phyloP scores from a whole-genome alignment of 352 stramenopile genomes.

The Pythium biforme region DNA sequence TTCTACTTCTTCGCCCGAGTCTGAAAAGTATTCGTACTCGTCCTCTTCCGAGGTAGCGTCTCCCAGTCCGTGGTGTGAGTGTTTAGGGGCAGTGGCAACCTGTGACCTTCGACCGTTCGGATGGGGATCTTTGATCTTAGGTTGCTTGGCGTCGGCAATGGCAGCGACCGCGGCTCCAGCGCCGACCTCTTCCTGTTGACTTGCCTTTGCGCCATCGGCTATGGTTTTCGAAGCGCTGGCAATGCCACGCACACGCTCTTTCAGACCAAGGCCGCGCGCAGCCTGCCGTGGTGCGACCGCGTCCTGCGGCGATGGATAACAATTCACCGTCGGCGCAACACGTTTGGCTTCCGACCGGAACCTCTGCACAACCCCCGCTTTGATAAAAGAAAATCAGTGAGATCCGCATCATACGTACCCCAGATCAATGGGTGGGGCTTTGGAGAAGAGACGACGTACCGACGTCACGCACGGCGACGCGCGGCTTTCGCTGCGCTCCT shows the following conservation, averaged over 20 bases:
- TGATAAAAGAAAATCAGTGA: too few relatives aligned
- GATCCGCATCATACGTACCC: too few relatives aligned
- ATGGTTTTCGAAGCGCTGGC: not conserved
- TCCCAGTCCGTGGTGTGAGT: not conserved
- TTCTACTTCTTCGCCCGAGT: conserved; percentile 4
- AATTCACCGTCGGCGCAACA: too few relatives aligned
- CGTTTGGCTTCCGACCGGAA: not conserved
- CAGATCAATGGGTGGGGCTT: too few relatives aligned
- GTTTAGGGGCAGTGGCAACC: too few relatives aligned
- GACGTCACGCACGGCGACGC: not conserved
- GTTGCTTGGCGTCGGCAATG: too few relatives aligned
- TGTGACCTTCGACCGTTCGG: too few relatives aligned
- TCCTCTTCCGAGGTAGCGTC: conserved; percentile 15
- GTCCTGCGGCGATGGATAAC: not conserved
- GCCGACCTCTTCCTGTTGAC: too few relatives aligned
- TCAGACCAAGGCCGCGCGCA: not conserved
- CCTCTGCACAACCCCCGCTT: not conserved
- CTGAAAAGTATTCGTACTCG: conserved; percentile 27
- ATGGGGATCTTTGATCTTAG: too few relatives aligned
- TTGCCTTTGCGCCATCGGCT: not conserved
- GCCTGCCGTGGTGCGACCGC: not conserved
- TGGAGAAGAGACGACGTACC: not conserved
- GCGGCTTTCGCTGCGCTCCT: not conserved
- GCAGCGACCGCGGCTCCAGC: too few relatives aligned
- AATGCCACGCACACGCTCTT: not conserved